Evolutionary conservation across 2,329 filamentous ascomycete species (phyloP).

Genomic region (Phaeomoniella chlamydospora): DNA sequence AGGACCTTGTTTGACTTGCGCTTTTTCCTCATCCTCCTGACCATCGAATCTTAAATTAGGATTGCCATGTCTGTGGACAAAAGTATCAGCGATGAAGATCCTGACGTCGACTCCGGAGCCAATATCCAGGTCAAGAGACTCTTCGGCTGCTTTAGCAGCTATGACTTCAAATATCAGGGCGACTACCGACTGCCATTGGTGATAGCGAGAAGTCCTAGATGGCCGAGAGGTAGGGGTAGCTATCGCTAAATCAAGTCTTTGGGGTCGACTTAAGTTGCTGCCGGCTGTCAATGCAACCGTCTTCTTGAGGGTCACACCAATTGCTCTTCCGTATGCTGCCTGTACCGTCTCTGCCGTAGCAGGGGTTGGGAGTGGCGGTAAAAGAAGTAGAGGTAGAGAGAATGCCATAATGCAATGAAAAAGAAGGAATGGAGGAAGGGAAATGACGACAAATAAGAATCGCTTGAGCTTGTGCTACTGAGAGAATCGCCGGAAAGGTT

Average conservation of each 20-base stretch:
- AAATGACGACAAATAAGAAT: not conserved
- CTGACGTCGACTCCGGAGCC: conserved; percentile 62
- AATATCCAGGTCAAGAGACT: conserved; percentile 47
- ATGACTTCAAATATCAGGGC: conserved; percentile 57
- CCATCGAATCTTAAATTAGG: not conserved
- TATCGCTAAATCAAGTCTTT: conserved; percentile 45
- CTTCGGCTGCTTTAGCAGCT: conserved; percentile 54
- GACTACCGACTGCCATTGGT: conserved; percentile 42
- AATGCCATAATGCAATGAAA: conserved; percentile 2
- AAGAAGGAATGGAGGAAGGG: not conserved
- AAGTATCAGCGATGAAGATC: conserved; percentile 45
- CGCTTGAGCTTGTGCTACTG: too few species aligned
- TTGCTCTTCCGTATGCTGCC: conserved; percentile 44
- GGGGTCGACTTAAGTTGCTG: conserved; percentile 12
- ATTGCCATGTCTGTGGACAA: too few species aligned
- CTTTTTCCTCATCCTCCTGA: too few species aligned
- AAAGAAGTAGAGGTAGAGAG: conserved; percentile 38
- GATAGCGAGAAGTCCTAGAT: conserved; percentile 8
- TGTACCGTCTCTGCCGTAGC: conserved; percentile 31
- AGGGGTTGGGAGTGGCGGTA: conserved; percentile 44
- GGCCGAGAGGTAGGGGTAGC: conserved; percentile 46
- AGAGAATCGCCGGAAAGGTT: too few species aligned
- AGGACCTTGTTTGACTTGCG: conserved; percentile 25
- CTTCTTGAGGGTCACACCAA: conserved; percentile 37
- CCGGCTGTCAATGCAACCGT: not conserved